These are phyloP conservation scores for Coriaria nepalensis DNA, from an alignment of 306 rosid species.

Conservation along the genomic window DNA sequence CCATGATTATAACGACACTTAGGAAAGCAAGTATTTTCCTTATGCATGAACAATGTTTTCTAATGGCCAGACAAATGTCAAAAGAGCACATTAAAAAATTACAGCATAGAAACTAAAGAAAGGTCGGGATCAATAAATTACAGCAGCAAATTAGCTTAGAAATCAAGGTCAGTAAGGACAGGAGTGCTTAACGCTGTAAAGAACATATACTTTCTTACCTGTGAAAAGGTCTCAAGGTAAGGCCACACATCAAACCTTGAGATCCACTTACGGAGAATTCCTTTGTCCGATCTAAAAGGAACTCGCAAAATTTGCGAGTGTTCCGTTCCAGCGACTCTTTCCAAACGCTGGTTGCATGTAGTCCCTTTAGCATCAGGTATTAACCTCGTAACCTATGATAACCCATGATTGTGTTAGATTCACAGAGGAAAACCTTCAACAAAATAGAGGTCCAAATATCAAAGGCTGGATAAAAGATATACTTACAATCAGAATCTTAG, in stretches of 20 bases:
- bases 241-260: conserved; percentile 97
- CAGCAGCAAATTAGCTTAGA: too few relatives aligned
- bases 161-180: too few relatives aligned
- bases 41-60: too few relatives aligned
- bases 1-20: background rate
- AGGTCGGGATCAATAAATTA: too few relatives aligned
- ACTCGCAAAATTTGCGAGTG: conserved; percentile 75
- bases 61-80: too few relatives aligned
- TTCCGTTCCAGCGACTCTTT: conserved; percentile 78
- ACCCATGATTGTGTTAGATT: conserved; percentile 1
- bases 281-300: conserved; percentile 72
- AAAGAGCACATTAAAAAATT: too few relatives aligned
- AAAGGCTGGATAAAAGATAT: conserved; percentile 3
- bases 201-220: conserved; percentile 29
- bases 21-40: background rate
- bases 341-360: conserved; percentile 87
- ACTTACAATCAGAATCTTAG: conserved; percentile 76
- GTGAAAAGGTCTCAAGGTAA: conserved; percentile 76
- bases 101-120: too few relatives aligned
- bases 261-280: conserved; percentile 78
- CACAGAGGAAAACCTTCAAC: background rate
- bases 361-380: conserved; percentile 93
- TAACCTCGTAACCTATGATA: conserved; percentile 57
- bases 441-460: background rate
- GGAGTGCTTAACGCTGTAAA: too few relatives aligned